Conservation (phyloP, 305 asterid species). For the Withania somnifera region DNA sequence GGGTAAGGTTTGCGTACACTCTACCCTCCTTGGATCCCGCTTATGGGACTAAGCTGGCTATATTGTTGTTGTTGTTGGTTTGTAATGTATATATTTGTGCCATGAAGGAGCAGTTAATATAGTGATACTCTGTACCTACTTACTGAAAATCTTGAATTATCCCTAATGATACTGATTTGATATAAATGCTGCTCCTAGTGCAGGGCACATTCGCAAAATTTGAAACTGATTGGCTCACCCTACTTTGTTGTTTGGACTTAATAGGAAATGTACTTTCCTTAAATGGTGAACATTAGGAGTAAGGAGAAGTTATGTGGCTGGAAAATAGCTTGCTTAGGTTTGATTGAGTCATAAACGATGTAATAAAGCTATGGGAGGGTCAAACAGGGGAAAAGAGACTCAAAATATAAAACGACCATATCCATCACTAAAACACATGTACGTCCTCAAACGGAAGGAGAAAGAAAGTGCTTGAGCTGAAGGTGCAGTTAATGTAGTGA, state of each 20-base stretch:
- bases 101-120: neutral
- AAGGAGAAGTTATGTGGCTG: neutral
- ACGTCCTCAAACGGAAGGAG: too few species aligned
- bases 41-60: neutral
- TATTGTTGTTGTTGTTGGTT: neutral
- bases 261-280: neutral
- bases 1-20: neutral
- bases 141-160: neutral
- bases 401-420: too few species aligned
- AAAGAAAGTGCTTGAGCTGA: too few species aligned
- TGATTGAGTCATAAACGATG: too few species aligned
- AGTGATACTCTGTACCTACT: neutral
- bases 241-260: neutral
- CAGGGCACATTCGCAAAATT: neutral
- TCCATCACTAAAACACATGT: too few species aligned
- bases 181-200: neutral
- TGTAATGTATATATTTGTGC: neutral
- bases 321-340: neutral
- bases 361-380: too few species aligned
- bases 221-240: neutral
- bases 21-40: neutral
- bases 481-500: neutral
- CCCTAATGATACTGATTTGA: neutral
- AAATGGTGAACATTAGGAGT: neutral
- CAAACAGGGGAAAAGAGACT: too few species aligned